Base-by-base conservation (phyloP, 1,139 yeast species). In the Protomyces gravidus region DNA sequence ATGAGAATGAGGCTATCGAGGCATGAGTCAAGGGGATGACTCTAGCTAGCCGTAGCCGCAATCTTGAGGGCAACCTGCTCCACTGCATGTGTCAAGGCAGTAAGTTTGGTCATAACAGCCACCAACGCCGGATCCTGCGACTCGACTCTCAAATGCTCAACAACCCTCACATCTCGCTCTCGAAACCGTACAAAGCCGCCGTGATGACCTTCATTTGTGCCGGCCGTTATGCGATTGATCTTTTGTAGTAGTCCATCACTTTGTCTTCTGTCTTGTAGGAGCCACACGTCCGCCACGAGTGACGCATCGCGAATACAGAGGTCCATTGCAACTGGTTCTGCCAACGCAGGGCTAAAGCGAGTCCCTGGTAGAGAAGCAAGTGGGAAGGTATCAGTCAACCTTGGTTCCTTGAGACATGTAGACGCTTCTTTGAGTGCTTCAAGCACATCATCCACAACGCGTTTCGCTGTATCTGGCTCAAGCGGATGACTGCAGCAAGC, bases 61-160 rank as follows among this genome's bases (percentile, higher is more conserved):
- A 52, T 30, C 45, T 53, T 53, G 27, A 33, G 47, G 17, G 33
- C 51, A 13, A 53, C 46, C 51, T 53, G 51, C 32, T 53, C 51
- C 6, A 53, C 51, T n/a, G 25, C 25, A 32, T 53, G 50, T 51
- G 47, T 53, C 28, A 53, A 26, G 6, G 58, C 73, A 49, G 67
- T 69, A 47, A 78, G 65, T 63, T 78, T 78, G 5, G 80, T 71
- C 21, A 73, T 68, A 3, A 77, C 73, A 32, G 78, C 73, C 21
- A 78, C 71, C 49, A 78, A 64, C 51, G 72, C 72, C 5, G 81
- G 81, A 61, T 78, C 81, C 62, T 77, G 79, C 30, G 78, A 72
- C 30, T 75, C 73, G 15, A 75, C 73, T 5, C 72, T 67, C 3
- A 75, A 64, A 55, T 74, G 73, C 55, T 76, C 80, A 2, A 77